Conservation (phyloP, 352 stramenopile species). For the Pythium volutum region DNA sequence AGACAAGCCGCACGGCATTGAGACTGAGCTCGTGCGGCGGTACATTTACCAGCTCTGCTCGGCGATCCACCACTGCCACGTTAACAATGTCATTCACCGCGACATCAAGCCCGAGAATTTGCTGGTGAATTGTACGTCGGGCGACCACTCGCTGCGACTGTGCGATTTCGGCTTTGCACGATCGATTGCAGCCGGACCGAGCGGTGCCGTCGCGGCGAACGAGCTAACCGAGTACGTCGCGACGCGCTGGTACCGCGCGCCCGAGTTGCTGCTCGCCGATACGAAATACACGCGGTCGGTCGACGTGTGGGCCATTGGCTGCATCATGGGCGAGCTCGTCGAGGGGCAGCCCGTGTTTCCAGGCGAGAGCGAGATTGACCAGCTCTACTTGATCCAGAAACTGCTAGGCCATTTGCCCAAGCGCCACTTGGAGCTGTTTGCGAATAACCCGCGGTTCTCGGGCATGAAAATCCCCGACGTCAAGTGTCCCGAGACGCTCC, state of each 20-base stretch:
- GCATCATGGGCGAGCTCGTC: conserved; percentile 97
- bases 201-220: conserved; percentile 51
- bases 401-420: conserved; percentile 95
- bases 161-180: conserved; percentile 98
- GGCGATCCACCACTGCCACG: conserved; percentile 97
- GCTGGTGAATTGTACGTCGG: conserved; percentile 93
- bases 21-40: conserved; percentile 93
- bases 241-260: conserved; percentile 97
- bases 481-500: conserved; percentile 88
- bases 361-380: conserved; percentile 98
- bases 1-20: conserved; percentile 85
- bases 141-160: conserved; percentile 95
- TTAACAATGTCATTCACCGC: conserved; percentile 95
- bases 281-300: conserved; percentile 97
- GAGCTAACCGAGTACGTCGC: conserved; percentile 99
- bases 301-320: conserved; percentile 96
- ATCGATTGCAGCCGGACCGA: conserved; percentile 48
- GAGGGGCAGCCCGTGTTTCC: conserved; percentile 97
- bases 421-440: conserved; percentile 90
- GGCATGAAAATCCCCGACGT: conserved; percentile 93
- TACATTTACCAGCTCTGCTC: conserved; percentile 99
- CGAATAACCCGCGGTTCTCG: conserved; percentile 89
- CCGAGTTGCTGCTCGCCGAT: conserved; percentile 98
- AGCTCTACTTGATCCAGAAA: conserved; percentile 99
- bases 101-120: conserved; percentile 99